Evolutionary conservation across 306 rosid genomes (phyloP), one percentile per base, ranked within the genome.

Genomic region (Rosa lucieae): DNA sequence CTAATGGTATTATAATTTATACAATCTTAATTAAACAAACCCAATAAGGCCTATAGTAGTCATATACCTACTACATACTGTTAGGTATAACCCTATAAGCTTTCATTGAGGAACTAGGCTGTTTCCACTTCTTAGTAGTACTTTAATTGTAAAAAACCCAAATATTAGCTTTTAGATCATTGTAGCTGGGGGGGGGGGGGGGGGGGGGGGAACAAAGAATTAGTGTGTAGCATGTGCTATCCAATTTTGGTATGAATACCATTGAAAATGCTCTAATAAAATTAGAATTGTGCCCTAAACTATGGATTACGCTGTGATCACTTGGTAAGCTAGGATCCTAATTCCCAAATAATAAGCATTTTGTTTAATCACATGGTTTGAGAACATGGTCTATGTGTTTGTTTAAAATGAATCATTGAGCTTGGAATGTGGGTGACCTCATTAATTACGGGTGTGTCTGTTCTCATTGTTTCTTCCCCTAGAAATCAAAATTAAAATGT

Each of bases 351-450:
- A 75, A 58, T 59, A 47, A 58, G 56, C 70, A 10, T 75, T 75
- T 51, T 75, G 58, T 44, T 62, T 62, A 75, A 62, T 62, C 79
- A 75, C 79, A 76, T 62, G 79, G 59, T 29, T 32, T 20, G 44
- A 29, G 79, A 76, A 62, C 79, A 76, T 76, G 72, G 77, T 43
- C 44, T 26, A 5, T 10, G 18, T 26, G 13, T 47, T 46, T 62
- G 46, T 72, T 29, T 23, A 48, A 71, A 18, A 17, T 18, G 70
- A 56, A 75, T 75, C 9, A 44, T 75, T 61, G 58, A 61, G 55
- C 78, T 75, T 61, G 44, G 39, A 61, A 26, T 67, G 78, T 61
- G 78, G 78, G 43, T 61, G 59, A 75, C 56, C 78, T 75, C 70
- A 75, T 59, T 42, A 75, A 21, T 74, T 8, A 12, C 53, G 0